A percentile compares a stretch with the other conserved stretches of the same genome.
Evolutionary conservation across 257 asterid genomes (phyloP).

Genomic region (Gardenia jasminoides): DNA sequence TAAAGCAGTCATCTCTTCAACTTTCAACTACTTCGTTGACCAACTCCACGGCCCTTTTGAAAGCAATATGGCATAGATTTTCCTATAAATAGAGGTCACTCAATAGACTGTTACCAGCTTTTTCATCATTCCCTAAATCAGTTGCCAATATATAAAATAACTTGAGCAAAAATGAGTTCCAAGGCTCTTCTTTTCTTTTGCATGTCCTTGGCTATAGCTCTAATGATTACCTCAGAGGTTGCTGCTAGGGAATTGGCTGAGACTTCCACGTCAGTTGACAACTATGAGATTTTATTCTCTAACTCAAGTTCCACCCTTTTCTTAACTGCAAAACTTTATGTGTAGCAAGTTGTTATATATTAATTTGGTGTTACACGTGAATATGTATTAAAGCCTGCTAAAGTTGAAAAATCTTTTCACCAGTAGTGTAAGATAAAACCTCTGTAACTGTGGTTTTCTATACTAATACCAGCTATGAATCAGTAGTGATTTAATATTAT

Average conservation of each 20-base stretch:
- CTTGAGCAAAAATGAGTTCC: slow-evolving; percentile 5
- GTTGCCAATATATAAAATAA: background rate
- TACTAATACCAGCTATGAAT: no score
- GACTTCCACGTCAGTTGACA: background rate
- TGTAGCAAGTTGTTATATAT: no score
- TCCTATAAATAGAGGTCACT: background rate
- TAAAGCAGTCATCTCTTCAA: no score
- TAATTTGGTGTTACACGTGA: no score
- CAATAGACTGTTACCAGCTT: background rate
- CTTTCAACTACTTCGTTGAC: background rate
- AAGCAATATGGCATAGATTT: background rate
- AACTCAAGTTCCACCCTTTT: no score
- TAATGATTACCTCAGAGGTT: slow-evolving; percentile 16
- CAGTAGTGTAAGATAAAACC: no score
- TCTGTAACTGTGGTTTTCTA: no score
- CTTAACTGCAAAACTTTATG: no score
- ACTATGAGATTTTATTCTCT: background rate
- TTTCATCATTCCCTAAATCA: background rate
- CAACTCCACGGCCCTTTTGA: background rate
- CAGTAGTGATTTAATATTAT: no score
- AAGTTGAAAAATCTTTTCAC: no score
- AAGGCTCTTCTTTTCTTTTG: background rate
- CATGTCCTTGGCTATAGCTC: slow-evolving; percentile 3
- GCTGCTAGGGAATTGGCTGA: background rate
- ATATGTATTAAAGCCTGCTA: no score